Evolutionary conservation across 176 grass and related monocot genomes (phyloP).

Genomic region (Bonia amplexicaulis): DNA sequence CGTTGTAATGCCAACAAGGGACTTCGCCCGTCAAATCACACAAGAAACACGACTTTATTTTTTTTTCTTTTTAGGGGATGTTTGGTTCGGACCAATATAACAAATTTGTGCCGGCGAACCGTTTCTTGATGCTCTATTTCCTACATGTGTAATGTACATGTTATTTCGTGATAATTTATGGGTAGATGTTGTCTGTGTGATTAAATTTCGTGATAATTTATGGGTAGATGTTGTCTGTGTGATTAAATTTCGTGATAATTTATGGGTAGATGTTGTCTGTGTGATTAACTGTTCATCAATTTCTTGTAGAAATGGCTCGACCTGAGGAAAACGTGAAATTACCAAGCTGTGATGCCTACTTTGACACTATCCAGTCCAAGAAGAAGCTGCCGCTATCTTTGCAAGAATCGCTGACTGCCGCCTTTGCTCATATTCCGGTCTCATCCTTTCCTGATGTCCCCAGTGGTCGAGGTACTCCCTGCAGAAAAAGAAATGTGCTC

Average conservation of each 20-base stretch:
- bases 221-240: no score
- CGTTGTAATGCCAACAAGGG: conserved; percentile 19
- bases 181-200: background rate
- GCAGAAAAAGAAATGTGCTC: background rate
- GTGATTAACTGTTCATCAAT: background rate
- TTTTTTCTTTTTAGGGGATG: background rate
- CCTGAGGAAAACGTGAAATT: conserved; percentile 24
- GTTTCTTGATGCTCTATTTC: background rate
- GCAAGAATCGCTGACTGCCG: conserved; percentile 67
- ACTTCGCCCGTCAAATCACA: background rate
- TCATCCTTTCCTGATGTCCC: conserved; percentile 86
- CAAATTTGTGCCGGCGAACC: background rate
- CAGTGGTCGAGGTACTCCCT: conserved; percentile 56
- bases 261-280: background rate
- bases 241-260: no score
- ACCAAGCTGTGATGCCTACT: conserved; percentile 82
- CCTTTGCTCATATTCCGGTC: conserved; percentile 74
- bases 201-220: no score
- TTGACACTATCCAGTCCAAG: conserved; percentile 83
- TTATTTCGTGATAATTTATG: background rate
- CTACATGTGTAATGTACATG: background rate
- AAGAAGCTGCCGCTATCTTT: conserved; percentile 78
- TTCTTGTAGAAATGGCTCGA: conserved; percentile 41
- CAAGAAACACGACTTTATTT: background rate
- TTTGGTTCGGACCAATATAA: background rate